phyloP scores from a whole-genome alignment of 805 yeast species.

The Starmerella gropengiesseri region DNA sequence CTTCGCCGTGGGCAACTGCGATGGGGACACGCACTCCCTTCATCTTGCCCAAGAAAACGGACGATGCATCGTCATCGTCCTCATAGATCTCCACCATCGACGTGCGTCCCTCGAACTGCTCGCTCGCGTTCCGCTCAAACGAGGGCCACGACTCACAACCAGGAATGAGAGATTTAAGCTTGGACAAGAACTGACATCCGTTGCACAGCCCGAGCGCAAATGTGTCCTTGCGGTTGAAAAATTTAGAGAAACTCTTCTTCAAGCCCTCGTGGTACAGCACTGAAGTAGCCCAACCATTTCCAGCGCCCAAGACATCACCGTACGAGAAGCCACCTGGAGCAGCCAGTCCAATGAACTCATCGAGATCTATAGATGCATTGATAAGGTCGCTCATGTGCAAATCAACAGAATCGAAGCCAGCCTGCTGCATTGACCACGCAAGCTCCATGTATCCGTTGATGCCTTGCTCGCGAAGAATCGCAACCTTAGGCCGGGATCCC shows the following conservation, averaged over 20 bases:
- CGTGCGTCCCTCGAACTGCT: conserved; percentile 94
- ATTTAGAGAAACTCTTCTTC: conserved; percentile 61
- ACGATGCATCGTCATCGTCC: conserved; percentile 28
- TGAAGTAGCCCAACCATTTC: conserved; percentile 98
- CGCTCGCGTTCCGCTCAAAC: conserved; percentile 80
- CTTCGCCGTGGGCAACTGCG: conserved; percentile 99
- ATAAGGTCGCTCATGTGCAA: conserved; percentile 93
- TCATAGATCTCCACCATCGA: conserved; percentile 66
- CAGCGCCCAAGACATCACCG: conserved; percentile 98
- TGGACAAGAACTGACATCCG: conserved; percentile 92
- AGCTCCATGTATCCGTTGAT: conserved; percentile 96
- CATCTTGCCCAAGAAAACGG: conserved; percentile 80
- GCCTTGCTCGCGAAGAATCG: conserved; percentile 95
- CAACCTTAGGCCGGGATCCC: conserved; percentile 66
- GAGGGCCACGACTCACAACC: conserved; percentile 95
- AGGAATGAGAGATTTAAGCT: conserved; percentile 76
- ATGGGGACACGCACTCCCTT: conserved; percentile 88
- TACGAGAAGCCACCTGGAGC: conserved; percentile 99
- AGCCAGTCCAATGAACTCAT: conserved; percentile 78
- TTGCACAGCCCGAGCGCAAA: conserved; percentile 98
- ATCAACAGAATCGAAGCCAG: conserved; percentile 89
- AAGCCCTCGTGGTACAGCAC: conserved; percentile 74
- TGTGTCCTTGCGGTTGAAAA: conserved; percentile 83
- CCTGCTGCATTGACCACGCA: conserved; percentile 94
- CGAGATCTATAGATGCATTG: conserved; percentile 54